phyloP scores from a whole-genome alignment of 1,139 yeast genomes.

The Sugiyamaella neomexicana region DNA sequence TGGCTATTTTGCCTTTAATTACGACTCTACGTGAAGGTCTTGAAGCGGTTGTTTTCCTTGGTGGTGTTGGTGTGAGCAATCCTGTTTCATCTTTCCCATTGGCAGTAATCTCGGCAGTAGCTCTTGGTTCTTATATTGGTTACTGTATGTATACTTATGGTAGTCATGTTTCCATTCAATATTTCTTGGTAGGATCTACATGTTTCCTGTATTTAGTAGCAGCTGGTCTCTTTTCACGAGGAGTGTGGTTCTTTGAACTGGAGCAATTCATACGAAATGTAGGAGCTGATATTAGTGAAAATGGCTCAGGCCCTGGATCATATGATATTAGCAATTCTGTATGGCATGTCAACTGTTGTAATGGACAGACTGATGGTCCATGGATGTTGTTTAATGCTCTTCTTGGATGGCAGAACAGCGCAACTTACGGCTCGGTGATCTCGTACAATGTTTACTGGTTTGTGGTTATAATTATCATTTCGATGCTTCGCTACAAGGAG shows the following conservation, averaged over 20 bases:
- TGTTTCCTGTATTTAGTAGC: conserved; percentile 80
- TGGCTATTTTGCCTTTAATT: conserved; percentile 76
- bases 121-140: conserved; percentile 74
- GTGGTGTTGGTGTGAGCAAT: conserved; percentile 67
- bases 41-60: conserved; percentile 88
- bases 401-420: conserved; percentile 89
- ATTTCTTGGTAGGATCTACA: conserved; percentile 77
- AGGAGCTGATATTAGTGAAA: conserved; percentile 89
- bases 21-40: conserved; percentile 88
- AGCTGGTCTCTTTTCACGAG: conserved; percentile 87
- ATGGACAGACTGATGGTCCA: conserved; percentile 82
- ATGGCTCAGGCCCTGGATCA: conserved; percentile 90
- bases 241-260: conserved; percentile 80
- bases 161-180: conserved; percentile 62
- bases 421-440: conserved; percentile 83
- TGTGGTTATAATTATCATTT: conserved; percentile 52
- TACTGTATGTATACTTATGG: conserved; percentile 70
- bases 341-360: conserved; percentile 95
- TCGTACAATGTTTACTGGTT: conserved; percentile 86
- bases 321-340: conserved; percentile 74
- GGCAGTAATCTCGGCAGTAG: conserved; percentile 74
- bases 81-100: conserved; percentile 67
- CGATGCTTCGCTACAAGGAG: conserved; percentile 72
- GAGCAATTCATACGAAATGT: conserved; percentile 60
- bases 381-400: conserved; percentile 91